phyloP scores from a whole-genome alignment of 805 yeast genomes.

The Saccharomyces mikatae region DNA sequence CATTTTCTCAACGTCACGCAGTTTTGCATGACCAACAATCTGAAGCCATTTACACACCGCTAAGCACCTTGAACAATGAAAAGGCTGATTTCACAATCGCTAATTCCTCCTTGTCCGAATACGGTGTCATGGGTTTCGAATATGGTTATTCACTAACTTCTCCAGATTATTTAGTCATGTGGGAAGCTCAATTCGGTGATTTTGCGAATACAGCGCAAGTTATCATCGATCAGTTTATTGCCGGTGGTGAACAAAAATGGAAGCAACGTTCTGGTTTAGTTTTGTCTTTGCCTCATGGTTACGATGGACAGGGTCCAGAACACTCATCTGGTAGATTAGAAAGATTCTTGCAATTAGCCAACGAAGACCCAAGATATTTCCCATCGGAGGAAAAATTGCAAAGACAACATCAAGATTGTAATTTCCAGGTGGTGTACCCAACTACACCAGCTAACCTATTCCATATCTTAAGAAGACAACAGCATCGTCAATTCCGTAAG shows the following conservation, averaged over 20 bases:
- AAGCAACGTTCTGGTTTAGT: slow-evolving; percentile 96
- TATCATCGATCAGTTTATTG: slow-evolving; percentile 89
- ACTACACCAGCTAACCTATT: slow-evolving; percentile 94
- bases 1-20: slow-evolving; percentile 98
- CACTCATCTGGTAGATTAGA: slow-evolving; percentile 97
- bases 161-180: slow-evolving; percentile 92
- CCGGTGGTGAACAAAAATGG: slow-evolving; percentile 98
- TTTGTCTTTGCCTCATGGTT: slow-evolving; percentile 95
- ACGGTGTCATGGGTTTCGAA: slow-evolving; percentile 98
- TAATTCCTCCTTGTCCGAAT: slow-evolving; percentile 94
- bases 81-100: slow-evolving; percentile 84
- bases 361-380: slow-evolving; percentile 92
- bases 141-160: slow-evolving; percentile 97
- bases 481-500: slow-evolving; percentile 97
- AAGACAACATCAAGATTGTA: slow-evolving; percentile 98
- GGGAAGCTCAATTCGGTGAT: slow-evolving; percentile 99
- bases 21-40: slow-evolving; percentile 92
- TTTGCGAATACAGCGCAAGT: slow-evolving; percentile 99
- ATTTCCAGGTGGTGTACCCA: slow-evolving; percentile 96
- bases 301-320: slow-evolving; percentile 99
- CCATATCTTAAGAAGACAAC: slow-evolving; percentile 97
- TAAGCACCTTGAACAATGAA: slow-evolving; percentile 65
- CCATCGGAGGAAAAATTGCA: slow-evolving; percentile 82
- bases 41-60: slow-evolving; percentile 77
- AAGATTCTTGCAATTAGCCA: slow-evolving; percentile 90